phyloP scores from a whole-genome alignment of 2,329 filamentous ascomycete species.

The Aspergillus ruber region DNA sequence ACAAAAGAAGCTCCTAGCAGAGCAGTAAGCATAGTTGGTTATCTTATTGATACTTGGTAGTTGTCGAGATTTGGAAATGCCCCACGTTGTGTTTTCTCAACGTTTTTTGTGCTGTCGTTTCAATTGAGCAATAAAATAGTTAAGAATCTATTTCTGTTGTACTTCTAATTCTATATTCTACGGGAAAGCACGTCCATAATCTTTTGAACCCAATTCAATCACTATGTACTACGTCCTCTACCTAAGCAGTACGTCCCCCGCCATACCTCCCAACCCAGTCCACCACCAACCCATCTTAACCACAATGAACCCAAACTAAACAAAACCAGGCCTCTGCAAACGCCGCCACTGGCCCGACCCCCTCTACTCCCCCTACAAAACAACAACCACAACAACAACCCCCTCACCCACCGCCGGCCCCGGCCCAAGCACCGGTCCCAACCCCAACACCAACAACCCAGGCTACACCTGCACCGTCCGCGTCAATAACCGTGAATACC shows the following conservation, averaged over 20 bases:
- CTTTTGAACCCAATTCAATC: background rate
- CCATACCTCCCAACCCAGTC: background rate
- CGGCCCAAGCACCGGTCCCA: too few relatives aligned
- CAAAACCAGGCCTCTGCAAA: slow-evolving; percentile 71
- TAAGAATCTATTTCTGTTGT: too few relatives aligned
- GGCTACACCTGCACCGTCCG: slow-evolving; percentile 87
- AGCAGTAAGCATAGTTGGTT: too few relatives aligned
- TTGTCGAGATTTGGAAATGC: too few relatives aligned
- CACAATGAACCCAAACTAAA: background rate
- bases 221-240: slow-evolving; percentile 55
- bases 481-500: slow-evolving; percentile 95
- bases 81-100: too few relatives aligned
- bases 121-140: too few relatives aligned
- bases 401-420: background rate
- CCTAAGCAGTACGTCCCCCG: slow-evolving; percentile 61
- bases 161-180: too few relatives aligned
- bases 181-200: too few relatives aligned
- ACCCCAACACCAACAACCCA: slow-evolving; percentile 1
- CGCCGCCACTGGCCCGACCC: slow-evolving; percentile 92
- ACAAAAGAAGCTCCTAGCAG: too few relatives aligned
- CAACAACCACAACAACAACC: slow-evolving; percentile 43
- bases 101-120: too few relatives aligned
- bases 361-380: slow-evolving; percentile 74
- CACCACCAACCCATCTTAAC: background rate
- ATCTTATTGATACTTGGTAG: too few relatives aligned